Conservation (phyloP, 495 filamentous ascomycete genomes). For the Aspergillus heteromorphus region DNA sequence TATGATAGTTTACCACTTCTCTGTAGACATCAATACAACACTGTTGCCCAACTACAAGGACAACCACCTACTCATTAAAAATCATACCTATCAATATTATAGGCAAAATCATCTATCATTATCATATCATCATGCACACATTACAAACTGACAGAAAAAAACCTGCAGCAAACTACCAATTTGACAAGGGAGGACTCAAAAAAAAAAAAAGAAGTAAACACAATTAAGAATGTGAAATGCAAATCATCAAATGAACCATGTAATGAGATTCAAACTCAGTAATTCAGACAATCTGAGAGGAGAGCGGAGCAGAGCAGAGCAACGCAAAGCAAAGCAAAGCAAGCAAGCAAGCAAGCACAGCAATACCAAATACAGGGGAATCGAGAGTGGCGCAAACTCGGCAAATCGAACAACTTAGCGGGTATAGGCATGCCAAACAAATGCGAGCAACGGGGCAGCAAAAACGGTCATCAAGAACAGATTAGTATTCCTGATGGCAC, state of each 20-base stretch:
- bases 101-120: conserved; percentile 9
- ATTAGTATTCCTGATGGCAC: conserved; percentile 24
- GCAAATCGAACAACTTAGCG: conserved; percentile 17
- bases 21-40: too few relatives aligned
- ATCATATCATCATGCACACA: conserved; percentile 16
- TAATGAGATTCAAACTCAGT: background rate
- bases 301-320: too few relatives aligned
- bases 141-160: conserved; percentile 12
- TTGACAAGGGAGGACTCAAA: background rate
- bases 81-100: too few relatives aligned
- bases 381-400: conserved; percentile 21
- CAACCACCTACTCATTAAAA: too few relatives aligned
- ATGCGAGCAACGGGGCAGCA: conserved; percentile 25
- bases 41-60: too few relatives aligned
- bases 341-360: conserved; percentile 19
- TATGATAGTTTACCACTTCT: too few relatives aligned
- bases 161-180: background rate
- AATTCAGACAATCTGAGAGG: conserved; percentile 15
- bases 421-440: conserved; percentile 29
- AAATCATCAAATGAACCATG: background rate
- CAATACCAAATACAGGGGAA: conserved; percentile 40
- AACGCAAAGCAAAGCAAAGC: too few relatives aligned
- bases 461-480: conserved; percentile 30
- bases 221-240: background rate
- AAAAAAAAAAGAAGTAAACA: background rate